These are phyloP conservation scores for Fusarium illudens DNA, from an alignment of 2,329 filamentous ascomycete species.

Conservation along the genomic window DNA sequence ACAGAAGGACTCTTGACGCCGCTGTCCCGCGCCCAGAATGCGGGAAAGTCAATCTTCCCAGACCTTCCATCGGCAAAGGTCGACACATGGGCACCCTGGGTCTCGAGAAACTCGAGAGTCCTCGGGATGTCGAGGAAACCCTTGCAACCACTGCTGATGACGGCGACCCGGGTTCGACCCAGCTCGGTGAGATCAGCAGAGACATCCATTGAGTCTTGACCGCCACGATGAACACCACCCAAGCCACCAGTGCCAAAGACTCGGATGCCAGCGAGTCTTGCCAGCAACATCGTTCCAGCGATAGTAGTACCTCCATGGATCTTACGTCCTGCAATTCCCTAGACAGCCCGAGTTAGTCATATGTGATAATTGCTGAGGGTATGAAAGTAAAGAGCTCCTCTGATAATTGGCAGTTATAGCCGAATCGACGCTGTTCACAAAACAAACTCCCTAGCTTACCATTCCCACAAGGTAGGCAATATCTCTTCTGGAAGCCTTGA, in stretches of 20 bases:
- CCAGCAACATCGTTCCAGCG: slow-evolving; percentile 90
- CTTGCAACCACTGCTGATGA: slow-evolving; percentile 92
- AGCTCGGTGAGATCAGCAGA: slow-evolving; percentile 96
- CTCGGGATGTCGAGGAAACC: slow-evolving; percentile 92
- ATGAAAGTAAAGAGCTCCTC: neutral
- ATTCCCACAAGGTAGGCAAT: slow-evolving; percentile 82
- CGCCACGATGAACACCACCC: slow-evolving; percentile 92
- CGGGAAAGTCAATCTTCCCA: slow-evolving; percentile 83
- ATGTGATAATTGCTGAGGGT: neutral
- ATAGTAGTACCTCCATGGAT: slow-evolving; percentile 93
- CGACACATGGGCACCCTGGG: slow-evolving; percentile 79
- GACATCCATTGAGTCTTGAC: slow-evolving; percentile 86
- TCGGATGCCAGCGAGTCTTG: slow-evolving; percentile 84
- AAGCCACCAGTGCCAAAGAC: slow-evolving; percentile 95
- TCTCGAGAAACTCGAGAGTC: slow-evolving; percentile 81
- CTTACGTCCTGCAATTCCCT: slow-evolving; percentile 57
- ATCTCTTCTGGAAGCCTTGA: slow-evolving; percentile 89
- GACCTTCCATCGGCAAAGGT: slow-evolving; percentile 87
- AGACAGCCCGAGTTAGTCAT: slow-evolving; percentile 15
- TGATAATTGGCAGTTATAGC: neutral
- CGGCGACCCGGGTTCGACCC: slow-evolving; percentile 85
- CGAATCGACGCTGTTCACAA: neutral
- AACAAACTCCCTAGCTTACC: slow-evolving; percentile 55
- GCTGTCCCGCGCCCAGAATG: slow-evolving; percentile 92
- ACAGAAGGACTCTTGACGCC: slow-evolving; percentile 80